These are phyloP conservation scores for Rhizoctonia solani DNA, from an alignment of 1,284 basidiomycete species.

Conservation along the genomic window DNA sequence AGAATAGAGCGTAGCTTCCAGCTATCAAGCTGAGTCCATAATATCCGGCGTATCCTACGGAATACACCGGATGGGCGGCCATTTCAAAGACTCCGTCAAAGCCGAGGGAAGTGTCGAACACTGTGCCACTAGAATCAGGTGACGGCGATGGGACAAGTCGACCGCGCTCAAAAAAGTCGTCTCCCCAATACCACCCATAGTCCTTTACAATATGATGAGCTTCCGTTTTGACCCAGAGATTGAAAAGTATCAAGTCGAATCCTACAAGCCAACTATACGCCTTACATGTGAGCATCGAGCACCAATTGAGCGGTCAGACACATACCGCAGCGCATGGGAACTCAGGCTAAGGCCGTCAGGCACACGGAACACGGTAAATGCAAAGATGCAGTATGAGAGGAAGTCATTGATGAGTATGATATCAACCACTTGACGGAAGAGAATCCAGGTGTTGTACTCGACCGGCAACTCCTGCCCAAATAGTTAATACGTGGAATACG, in stretches of 20 bases:
- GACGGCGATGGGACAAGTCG: conserved; percentile 27
- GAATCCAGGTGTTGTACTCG: conserved; percentile 90
- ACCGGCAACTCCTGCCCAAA: conserved; percentile 67
- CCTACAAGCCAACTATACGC: conserved; percentile 80
- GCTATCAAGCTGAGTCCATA: conserved; percentile 92
- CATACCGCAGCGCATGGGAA: conserved; percentile 77
- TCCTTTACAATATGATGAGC: conserved; percentile 96
- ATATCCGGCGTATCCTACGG: conserved; percentile 94
- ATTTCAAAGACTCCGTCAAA: conserved; percentile 98
- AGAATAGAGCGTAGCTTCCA: conserved; percentile 89
- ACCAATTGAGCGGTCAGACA: conserved; percentile 23
- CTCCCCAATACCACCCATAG: conserved; percentile 97
- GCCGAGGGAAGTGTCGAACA: conserved; percentile 68
- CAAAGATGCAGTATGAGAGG: conserved; percentile 93
- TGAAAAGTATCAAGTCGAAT: conserved; percentile 85
- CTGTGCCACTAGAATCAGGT: conserved; percentile 47
- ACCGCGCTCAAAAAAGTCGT: conserved; percentile 92
- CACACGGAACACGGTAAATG: conserved; percentile 85
- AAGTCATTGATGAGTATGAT: conserved; percentile 97
- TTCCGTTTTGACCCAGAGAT: conserved; percentile 98
- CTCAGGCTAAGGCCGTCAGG: conserved; percentile 74
- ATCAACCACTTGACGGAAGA: conserved; percentile 91
- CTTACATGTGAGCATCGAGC: conserved; percentile 33
- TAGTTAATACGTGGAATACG: neutral
- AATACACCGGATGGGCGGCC: conserved; percentile 91